Evolutionary conservation across 257 asterid genomes (phyloP).

Genomic region (Plectranthus barbatus): DNA sequence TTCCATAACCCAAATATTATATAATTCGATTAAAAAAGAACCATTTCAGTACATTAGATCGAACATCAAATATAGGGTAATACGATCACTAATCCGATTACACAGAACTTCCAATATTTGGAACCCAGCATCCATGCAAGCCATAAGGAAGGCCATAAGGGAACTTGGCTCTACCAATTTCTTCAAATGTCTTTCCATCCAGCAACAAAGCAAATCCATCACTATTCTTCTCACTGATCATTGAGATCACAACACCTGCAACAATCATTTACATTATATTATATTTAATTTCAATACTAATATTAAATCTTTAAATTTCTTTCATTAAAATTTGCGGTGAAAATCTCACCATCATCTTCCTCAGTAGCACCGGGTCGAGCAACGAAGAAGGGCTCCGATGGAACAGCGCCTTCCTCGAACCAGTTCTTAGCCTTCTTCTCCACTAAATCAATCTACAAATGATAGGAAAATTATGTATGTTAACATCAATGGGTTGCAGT

Average conservation of each 20-base stretch:
- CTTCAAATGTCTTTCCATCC: conserved; percentile 83
- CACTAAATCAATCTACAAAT: conserved; percentile 33
- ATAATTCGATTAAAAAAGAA: no score
- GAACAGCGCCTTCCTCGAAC: conserved; percentile 71
- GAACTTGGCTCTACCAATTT: conserved; percentile 86
- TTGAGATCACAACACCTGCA: conserved; percentile 82
- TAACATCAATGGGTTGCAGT: no score
- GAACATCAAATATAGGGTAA: no score
- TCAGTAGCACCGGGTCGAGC: conserved; percentile 71
- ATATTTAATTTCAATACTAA: neutral
- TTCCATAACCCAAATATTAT: no score
- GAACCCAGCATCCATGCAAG: conserved; percentile 96
- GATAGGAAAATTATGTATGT: neutral
- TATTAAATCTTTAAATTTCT: neutral
- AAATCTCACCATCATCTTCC: conserved; percentile 94
- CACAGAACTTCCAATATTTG: conserved; percentile 30
- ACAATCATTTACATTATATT: neutral
- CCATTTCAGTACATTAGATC: no score
- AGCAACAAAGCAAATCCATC: conserved; percentile 78
- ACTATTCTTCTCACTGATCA: conserved; percentile 71
- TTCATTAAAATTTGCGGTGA: neutral
- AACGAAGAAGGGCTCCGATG: conserved; percentile 91
- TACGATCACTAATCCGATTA: no score
- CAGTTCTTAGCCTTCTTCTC: conserved; percentile 85
- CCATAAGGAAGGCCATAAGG: conserved; percentile 98